Evolutionary conservation across 495 filamentous ascomycete genomes (phyloP).

Genomic region (Penicillium bialowiezense): DNA sequence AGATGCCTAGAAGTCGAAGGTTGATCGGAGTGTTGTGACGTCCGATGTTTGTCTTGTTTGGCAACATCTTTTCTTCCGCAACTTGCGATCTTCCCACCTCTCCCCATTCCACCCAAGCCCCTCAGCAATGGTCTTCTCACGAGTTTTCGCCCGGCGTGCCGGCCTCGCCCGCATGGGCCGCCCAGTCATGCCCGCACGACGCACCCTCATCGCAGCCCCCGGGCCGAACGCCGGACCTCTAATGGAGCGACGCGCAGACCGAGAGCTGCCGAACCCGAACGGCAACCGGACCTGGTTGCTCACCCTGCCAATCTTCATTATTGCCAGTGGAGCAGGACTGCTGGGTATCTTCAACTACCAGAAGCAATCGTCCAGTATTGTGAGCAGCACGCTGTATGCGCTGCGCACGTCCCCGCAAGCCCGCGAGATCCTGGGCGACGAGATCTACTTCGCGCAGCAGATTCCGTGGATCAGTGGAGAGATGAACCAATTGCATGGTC

Average conservation of each 20-base stretch:
- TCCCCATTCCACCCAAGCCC: not conserved
- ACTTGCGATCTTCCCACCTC: not conserved
- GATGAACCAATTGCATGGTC: slow-evolving; percentile 91
- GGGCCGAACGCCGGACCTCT: slow-evolving; percentile 60
- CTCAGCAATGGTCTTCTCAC: slow-evolving; percentile 16
- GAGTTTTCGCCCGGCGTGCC: slow-evolving; percentile 15
- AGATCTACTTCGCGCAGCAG: slow-evolving; percentile 85
- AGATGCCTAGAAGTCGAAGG: no score
- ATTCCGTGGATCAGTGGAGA: slow-evolving; percentile 92
- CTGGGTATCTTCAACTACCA: slow-evolving; percentile 98
- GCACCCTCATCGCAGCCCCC: slow-evolving; percentile 49
- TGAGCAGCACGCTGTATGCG: slow-evolving; percentile 83
- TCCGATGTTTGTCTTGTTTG: slow-evolving; percentile 43
- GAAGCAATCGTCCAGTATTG: slow-evolving; percentile 77
- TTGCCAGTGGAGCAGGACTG: slow-evolving; percentile 60
- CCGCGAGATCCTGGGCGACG: slow-evolving; percentile 75
- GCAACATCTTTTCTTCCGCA: slow-evolving; percentile 5
- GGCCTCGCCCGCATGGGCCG: slow-evolving; percentile 13
- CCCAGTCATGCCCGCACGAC: slow-evolving; percentile 25
- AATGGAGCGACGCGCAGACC: slow-evolving; percentile 75
- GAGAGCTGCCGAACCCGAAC: slow-evolving; percentile 62
- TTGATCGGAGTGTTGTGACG: no score
- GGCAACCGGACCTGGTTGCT: slow-evolving; percentile 43
- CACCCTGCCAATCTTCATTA: slow-evolving; percentile 57
- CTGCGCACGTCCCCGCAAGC: slow-evolving; percentile 76